Percentiles rank a stretch among this genome's conserved stretches.
Evolutionary conservation across 2,329 filamentous ascomycete genomes (phyloP).

Genomic region (Bimuria novae-zelandiae): DNA sequence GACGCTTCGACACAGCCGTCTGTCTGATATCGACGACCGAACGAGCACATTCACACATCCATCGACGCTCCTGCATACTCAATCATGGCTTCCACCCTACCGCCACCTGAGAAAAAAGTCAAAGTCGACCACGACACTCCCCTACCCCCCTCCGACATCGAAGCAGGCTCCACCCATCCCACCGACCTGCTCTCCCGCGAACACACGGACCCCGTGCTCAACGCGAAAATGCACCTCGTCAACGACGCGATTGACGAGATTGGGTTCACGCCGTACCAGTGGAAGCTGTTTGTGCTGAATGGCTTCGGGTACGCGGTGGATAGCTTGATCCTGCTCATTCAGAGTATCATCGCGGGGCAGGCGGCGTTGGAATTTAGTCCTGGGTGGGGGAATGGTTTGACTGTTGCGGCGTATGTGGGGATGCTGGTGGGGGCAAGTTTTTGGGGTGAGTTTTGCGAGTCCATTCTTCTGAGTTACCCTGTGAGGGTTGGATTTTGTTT

Average conservation of each 20-base stretch:
- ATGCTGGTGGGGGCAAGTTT: slow-evolving; percentile 65
- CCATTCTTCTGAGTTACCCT: not conserved
- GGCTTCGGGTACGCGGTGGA: slow-evolving; percentile 67
- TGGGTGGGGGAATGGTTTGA: slow-evolving; percentile 62
- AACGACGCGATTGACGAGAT: slow-evolving; percentile 65
- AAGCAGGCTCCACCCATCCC: too few relatives aligned
- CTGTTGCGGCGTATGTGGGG: slow-evolving; percentile 64
- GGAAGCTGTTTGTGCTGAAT: slow-evolving; percentile 64
- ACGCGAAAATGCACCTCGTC: slow-evolving; percentile 70
- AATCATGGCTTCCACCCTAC: too few relatives aligned
- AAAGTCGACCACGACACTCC: too few relatives aligned
- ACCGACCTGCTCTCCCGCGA: too few relatives aligned
- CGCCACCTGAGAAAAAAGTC: too few relatives aligned
- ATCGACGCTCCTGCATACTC: too few relatives aligned
- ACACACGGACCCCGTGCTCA: slow-evolving; percentile 67
- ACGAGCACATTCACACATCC: too few relatives aligned
- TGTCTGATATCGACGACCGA: too few relatives aligned
- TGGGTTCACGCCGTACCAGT: slow-evolving; percentile 59
- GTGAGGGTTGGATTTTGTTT: not conserved
- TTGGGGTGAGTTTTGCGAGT: slow-evolving; percentile 55
- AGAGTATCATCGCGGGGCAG: slow-evolving; percentile 64
- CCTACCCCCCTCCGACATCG: too few relatives aligned
- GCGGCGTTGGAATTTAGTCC: slow-evolving; percentile 64
- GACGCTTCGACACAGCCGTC: too few relatives aligned
- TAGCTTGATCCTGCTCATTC: slow-evolving; percentile 61